phyloP scores from a whole-genome alignment of 148 eudicot species.

The Fagopyrum tataricum region DNA sequence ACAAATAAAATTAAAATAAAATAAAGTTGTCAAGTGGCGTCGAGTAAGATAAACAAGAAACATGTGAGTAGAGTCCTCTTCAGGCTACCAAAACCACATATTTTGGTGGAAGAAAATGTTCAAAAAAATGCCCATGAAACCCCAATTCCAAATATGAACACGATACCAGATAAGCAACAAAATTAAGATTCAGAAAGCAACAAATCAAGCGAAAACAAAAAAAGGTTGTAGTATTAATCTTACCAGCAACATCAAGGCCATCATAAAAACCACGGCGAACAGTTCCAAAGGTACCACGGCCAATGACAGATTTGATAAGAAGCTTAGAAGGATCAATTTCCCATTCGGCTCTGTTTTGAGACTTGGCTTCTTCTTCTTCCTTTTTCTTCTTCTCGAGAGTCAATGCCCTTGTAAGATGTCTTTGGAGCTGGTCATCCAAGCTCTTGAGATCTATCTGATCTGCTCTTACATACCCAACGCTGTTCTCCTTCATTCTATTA shows the following conservation, averaged over 20 bases:
- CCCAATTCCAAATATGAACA: not conserved
- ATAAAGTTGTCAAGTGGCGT: not conserved
- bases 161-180: not conserved
- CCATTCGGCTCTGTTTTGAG: slow-evolving; percentile 43
- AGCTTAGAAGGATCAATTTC: slow-evolving; percentile 85
- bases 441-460: slow-evolving; percentile 93
- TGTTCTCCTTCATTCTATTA: slow-evolving; percentile 29
- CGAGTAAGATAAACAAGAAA: not conserved
- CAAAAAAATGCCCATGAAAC: not conserved
- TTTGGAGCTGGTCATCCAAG: slow-evolving; percentile 76
- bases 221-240: not conserved
- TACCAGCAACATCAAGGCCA: slow-evolving; percentile 80
- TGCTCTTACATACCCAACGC: slow-evolving; percentile 70
- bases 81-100: not conserved
- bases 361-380: slow-evolving; percentile 20
- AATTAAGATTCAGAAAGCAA: not conserved
- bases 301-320: slow-evolving; percentile 62
- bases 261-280: slow-evolving; percentile 87
- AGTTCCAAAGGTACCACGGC: slow-evolving; percentile 88
- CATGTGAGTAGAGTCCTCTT: not conserved
- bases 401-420: slow-evolving; percentile 57
- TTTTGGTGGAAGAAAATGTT: not conserved
- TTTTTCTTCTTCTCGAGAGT: slow-evolving; percentile 47
- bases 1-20: not conserved
- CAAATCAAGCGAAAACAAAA: not conserved